Evolutionary conservation across 345 rosid species (phyloP), one percentile per base, ranked within the genome.

Genomic region (Dovyalis caffra): DNA sequence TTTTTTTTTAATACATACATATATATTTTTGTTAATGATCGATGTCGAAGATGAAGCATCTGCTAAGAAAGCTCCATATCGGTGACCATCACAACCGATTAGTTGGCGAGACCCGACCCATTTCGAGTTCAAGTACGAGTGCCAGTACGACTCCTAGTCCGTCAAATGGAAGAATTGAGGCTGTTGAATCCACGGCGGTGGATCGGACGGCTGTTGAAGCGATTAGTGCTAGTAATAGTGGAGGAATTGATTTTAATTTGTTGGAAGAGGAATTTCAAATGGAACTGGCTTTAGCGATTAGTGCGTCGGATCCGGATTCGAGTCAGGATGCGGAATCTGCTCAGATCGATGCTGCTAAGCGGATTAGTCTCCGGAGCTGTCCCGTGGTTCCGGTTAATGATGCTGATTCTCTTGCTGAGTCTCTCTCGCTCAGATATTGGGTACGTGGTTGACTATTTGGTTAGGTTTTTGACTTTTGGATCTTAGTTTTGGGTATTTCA

Each of bases 21-120:
- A 75, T 73, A 8, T n/a, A n/a, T 79, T 78, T 56, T 76, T 75
- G 87, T 88, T 89, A 84, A 90, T 92, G 97, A 89, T 88, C 90
- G 79, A 94, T 94, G 98, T 84, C 97, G 85, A 94, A 87, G 86
- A 86, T 94, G 97, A 94, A 91, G 87, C 92, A 92, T 88, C 87
- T 94, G 68, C 88, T 92, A 4, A 83, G 91, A 78, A 94, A 94
- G 76, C 92, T 94, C 74, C 98, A 94, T 88, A 92, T 94, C 87
- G 95, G 97, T 33, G 86, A 93, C 68, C 90, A 87, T 35, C 31
- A 38, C 61, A 92, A 90, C 65, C 76, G 91, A 29, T 75, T 86
- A 64, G 83, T 3, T 28, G 77, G 43, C 37, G 88, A 86, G 10
- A 45, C 79, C 67, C 79, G 65, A 29, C 86, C 88, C 33, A 86